phyloP scores from a whole-genome alignment of 768 basidiomycete genomes.

The Mycena venus region DNA sequence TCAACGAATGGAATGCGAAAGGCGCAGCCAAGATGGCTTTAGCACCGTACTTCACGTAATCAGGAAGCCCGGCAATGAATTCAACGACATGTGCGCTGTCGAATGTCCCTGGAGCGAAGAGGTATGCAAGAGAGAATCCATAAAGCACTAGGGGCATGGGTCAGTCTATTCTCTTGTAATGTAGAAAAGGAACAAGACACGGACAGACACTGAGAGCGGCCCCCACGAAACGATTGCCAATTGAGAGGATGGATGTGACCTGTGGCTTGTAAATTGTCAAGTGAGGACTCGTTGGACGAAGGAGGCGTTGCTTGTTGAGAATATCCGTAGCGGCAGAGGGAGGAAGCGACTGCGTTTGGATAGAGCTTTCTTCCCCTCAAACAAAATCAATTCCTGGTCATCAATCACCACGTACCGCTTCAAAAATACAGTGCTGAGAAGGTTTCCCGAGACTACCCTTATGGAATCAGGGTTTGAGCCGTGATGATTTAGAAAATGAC shows the following conservation, averaged over 20 bases:
- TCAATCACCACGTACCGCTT: not conserved
- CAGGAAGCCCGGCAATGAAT: constrained; percentile 76
- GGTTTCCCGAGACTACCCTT: not conserved
- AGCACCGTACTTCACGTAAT: constrained; percentile 79
- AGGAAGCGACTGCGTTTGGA: constrained; percentile 76
- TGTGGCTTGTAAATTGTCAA: constrained; percentile 97
- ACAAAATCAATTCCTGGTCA: not conserved
- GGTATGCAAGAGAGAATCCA: constrained; percentile 87
- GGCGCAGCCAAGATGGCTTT: constrained; percentile 87
- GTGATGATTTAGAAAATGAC: not conserved
- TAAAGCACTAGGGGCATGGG: constrained; percentile 77
- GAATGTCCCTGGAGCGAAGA: constrained; percentile 83
- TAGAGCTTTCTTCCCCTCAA: constrained; percentile 20
- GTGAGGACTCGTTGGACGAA: constrained; percentile 93
- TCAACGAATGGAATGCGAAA: constrained; percentile 91
- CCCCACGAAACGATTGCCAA: constrained; percentile 88
- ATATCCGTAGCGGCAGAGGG: constrained; percentile 70
- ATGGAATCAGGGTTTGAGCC: not conserved
- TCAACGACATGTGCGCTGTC: constrained; percentile 84
- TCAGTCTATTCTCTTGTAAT: not conserved
- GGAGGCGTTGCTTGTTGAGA: constrained; percentile 88
- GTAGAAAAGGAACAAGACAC: constrained; percentile 44
- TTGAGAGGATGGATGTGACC: constrained; percentile 89
- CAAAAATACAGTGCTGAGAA: not conserved
- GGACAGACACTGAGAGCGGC: constrained; percentile 79